Evolutionary conservation across 164 flowering plant species (phyloP), one percentile per base, ranked within the genome.

Genomic region (Liquidambar formosana): DNA sequence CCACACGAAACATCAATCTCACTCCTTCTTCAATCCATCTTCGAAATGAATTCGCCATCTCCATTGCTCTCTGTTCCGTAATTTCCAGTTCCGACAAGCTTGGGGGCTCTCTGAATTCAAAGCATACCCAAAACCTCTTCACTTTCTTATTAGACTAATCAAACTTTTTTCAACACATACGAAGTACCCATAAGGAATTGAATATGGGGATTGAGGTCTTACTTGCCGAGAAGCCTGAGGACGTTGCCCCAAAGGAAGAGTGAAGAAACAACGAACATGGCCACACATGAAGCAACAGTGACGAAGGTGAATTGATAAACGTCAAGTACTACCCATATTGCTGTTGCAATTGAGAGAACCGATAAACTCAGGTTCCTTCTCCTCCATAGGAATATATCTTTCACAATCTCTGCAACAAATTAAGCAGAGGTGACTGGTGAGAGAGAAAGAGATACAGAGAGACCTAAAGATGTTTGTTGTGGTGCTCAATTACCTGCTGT

Each of bases 291-390:
- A 51, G 47, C 52, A 14, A 87, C 41, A 1, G 88, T 76, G 70
- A 86, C 15, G 71, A 82, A 81, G 67, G 79, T 89, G 79, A 80
- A 84, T n/a, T 74, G 69, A 46, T 82, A 86, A 14, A 85, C 68
- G 23, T 85, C 78, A 41, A 89, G 69, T 19, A 78, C 27, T 2
- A 75, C 76, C 89, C 89, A 89, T 63, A 57, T 51, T 12, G 70
- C 74, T 3, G 87, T 87, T 48, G 87, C 68, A 1, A 28, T 41
- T 0, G 68, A 9, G 0, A 85, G 71, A 45, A 79, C 68, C 5
- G 44, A 8, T 8, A 72, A 8, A 47, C 83, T 81, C 61, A 65
- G 65, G 38, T 69, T 77, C 76, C 78, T 89, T 38, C 79, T 81
- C 76, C 77, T 85, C 93, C 93, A 89, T 60, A 81, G 53, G 4